phyloP scores from a whole-genome alignment of 2,329 filamentous ascomycete genomes.

The Verticillium nubilum region DNA sequence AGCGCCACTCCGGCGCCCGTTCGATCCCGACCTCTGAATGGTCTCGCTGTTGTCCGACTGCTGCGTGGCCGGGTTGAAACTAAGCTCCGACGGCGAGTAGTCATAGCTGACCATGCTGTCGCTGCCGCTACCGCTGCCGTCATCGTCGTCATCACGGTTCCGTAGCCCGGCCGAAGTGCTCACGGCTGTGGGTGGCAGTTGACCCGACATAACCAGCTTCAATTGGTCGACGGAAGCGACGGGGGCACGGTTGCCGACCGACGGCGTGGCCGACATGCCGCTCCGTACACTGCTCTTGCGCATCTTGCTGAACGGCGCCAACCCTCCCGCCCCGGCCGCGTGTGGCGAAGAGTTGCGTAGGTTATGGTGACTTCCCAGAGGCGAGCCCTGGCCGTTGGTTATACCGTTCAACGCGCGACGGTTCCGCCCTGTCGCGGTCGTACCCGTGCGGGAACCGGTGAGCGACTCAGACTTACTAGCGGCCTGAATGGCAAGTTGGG shows the following conservation, averaged over 20 bases:
- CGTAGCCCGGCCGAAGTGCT: slow-evolving; percentile 27
- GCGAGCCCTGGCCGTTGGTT: slow-evolving; percentile 38
- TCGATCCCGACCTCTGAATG: slow-evolving; percentile 25
- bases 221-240: slow-evolving; percentile 60
- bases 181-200: slow-evolving; percentile 32
- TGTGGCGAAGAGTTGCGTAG: slow-evolving; percentile 43
- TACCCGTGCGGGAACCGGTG: slow-evolving; percentile 66
- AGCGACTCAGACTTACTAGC: slow-evolving; percentile 68
- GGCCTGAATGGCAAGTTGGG: slow-evolving; percentile 63
- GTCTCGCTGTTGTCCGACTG: slow-evolving; percentile 8
- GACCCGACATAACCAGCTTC: slow-evolving; percentile 55
- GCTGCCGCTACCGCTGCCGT: slow-evolving; percentile 54
- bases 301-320: slow-evolving; percentile 32
- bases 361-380: slow-evolving; percentile 44
- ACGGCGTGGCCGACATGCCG: slow-evolving; percentile 38
- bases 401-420: slow-evolving; percentile 55
- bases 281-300: slow-evolving; percentile 52
- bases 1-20: slow-evolving; percentile 32
- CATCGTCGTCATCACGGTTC: slow-evolving; percentile 43
- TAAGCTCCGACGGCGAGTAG: slow-evolving; percentile 60
- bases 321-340: slow-evolving; percentile 16
- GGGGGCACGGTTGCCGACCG: slow-evolving; percentile 39
- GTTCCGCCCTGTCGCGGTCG: slow-evolving; percentile 44
- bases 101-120: slow-evolving; percentile 71
- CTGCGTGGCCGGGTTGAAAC: slow-evolving; percentile 42